These are phyloP conservation scores for Cryphonectria japonica DNA, from an alignment of 2,329 filamentous ascomycete genomes.

Conservation along the genomic window DNA sequence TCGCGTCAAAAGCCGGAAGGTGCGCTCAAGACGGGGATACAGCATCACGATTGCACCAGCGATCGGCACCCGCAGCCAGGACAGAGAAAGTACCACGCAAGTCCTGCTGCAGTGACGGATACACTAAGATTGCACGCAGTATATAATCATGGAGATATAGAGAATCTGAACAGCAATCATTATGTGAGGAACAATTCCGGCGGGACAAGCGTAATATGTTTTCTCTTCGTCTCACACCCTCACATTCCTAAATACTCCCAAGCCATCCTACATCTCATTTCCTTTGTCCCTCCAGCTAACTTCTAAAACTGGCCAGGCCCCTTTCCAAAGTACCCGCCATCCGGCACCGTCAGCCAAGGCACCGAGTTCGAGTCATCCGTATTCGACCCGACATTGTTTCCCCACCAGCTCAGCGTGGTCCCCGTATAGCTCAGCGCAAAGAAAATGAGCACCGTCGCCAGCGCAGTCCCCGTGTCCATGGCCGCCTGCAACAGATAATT, in stretches of 20 bases:
- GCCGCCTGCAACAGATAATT: conserved; percentile 38
- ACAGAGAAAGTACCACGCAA: neutral
- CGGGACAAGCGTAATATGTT: too few species aligned
- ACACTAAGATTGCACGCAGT: neutral
- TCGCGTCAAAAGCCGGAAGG: neutral
- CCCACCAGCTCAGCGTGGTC: conserved; percentile 40
- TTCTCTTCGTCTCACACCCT: neutral
- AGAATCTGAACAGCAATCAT: neutral
- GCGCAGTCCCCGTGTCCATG: conserved; percentile 41
- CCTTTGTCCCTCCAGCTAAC: neutral
- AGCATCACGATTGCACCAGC: neutral
- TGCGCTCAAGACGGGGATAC: too few species aligned
- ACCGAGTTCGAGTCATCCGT: conserved; percentile 41
- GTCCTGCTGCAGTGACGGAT: neutral
- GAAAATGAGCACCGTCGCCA: conserved; percentile 40
- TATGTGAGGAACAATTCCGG: neutral
- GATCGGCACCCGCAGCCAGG: neutral
- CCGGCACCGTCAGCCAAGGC: conserved; percentile 38
- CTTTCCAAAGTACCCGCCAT: conserved; percentile 38
- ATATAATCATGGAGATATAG: neutral
- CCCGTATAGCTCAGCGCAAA: conserved; percentile 39
- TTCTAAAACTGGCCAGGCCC: conserved; percentile 37
- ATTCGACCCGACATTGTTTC: conserved; percentile 40
- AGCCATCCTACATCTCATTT: neutral
- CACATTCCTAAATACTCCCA: neutral